These are phyloP conservation scores for Chlorella sp. DNA, from an alignment of 139 green algal genomes.

Conservation along the genomic window DNA sequence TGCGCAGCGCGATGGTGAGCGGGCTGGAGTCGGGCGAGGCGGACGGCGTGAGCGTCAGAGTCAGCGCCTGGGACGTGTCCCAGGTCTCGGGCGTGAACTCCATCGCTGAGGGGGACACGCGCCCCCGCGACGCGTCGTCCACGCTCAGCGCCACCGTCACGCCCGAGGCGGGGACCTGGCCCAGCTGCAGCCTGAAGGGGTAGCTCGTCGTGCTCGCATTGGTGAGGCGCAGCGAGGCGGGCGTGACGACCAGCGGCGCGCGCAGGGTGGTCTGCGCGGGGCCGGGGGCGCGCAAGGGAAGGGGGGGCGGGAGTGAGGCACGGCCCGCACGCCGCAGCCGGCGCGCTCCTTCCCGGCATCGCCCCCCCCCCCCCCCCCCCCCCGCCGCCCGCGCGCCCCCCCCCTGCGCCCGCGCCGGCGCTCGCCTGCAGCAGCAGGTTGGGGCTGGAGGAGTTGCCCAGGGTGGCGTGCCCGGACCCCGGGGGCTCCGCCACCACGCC, in stretches of 20 bases:
- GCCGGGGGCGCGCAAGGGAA: too few relatives aligned
- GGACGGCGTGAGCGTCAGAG: too few relatives aligned
- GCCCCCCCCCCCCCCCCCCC: too few relatives aligned
- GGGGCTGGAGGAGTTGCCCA: neutral
- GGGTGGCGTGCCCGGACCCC: neutral
- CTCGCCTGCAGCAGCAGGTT: conserved; percentile 16
- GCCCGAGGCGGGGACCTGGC: too few relatives aligned
- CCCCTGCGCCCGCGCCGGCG: too few relatives aligned
- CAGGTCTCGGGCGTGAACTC: conserved; percentile 28
- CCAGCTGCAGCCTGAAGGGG: too few relatives aligned
- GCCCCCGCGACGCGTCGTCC: neutral
- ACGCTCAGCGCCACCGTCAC: conserved; percentile 5
- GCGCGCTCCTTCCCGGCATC: too few relatives aligned
- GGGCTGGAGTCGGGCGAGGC: too few relatives aligned
- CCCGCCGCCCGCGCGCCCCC: too few relatives aligned
- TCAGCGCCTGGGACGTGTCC: conserved; percentile 15
- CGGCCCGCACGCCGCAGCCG: too few relatives aligned
- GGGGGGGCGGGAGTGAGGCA: too few relatives aligned
- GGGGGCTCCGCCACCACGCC: neutral
- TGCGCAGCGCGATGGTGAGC: too few relatives aligned
- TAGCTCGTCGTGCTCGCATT: neutral
- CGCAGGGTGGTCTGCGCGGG: neutral
- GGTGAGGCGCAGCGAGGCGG: neutral
- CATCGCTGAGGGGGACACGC: neutral
- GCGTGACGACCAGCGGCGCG: neutral